Conservation (phyloP, 2,329 filamentous ascomycete genomes). For the Colletotrichum kahawae region DNA sequence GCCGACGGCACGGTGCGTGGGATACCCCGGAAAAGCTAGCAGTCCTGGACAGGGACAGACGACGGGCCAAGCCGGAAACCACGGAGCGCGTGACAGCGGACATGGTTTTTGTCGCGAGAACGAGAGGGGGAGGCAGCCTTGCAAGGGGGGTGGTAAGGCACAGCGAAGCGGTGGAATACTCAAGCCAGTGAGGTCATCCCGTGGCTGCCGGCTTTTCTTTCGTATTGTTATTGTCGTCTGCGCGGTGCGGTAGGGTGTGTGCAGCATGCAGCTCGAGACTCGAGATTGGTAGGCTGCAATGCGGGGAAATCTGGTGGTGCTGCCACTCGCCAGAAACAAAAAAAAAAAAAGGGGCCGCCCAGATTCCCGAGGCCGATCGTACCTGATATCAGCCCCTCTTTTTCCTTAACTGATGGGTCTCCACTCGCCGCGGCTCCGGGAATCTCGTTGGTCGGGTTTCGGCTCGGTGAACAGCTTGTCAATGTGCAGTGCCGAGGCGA, state of each 20-base stretch:
- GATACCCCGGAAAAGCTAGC: neutral
- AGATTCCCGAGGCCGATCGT: constrained; percentile 3
- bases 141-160: neutral
- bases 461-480: neutral
- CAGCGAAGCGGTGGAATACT: neutral
- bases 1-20: neutral
- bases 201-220: neutral
- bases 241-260: neutral
- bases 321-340: neutral
- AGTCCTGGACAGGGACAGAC: neutral
- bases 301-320: neutral
- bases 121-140: neutral
- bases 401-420: neutral
- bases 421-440: neutral
- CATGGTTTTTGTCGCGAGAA: constrained; percentile 7
- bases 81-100: neutral
- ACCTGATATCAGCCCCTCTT: neutral
- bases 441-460: neutral
- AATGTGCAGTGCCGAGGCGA: neutral
- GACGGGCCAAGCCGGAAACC: neutral
- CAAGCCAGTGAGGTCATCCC: neutral
- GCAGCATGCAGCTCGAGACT: neutral
- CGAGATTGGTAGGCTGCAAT: neutral
- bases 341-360: neutral
- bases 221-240: neutral